Evolutionary conservation across 2,329 filamentous ascomycete species (phyloP).

Genomic region (Colletotrichum brevisporum): DNA sequence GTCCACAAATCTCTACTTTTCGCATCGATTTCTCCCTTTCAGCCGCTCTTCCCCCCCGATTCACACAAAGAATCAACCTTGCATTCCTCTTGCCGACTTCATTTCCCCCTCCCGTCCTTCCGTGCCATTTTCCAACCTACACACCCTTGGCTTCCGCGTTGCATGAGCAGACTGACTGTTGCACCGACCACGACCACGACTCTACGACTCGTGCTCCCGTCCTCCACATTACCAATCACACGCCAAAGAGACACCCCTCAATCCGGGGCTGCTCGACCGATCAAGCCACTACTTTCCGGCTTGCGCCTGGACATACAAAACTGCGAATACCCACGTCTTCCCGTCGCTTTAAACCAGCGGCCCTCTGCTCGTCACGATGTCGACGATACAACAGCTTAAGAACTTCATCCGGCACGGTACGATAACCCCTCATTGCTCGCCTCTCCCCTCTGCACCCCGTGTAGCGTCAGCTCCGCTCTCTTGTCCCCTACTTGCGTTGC

Average conservation of each 20-base stretch:
- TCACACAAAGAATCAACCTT: slow-evolving; percentile 33
- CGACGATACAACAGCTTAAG: slow-evolving; percentile 93
- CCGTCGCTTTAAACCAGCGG: slow-evolving; percentile 19
- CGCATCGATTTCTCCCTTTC: slow-evolving; percentile 34
- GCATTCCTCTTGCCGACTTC: slow-evolving; percentile 12
- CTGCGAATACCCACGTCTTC: slow-evolving; percentile 19
- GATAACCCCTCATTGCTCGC: slow-evolving; percentile 43
- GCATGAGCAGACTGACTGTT: slow-evolving; percentile 16
- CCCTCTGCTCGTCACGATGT: slow-evolving; percentile 59
- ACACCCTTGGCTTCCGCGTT: not conserved
- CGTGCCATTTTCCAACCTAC: slow-evolving; percentile 13
- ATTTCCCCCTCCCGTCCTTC: not conserved
- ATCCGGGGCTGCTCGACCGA: slow-evolving; percentile 22
- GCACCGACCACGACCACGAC: slow-evolving; percentile 13
- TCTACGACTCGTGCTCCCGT: slow-evolving; percentile 28
- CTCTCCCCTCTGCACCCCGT: not conserved
- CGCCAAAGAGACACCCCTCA: slow-evolving; percentile 17
- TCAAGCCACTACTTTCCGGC: slow-evolving; percentile 20
- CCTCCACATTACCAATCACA: slow-evolving; percentile 36
- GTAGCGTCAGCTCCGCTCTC: not conserved
- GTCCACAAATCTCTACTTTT: slow-evolving; percentile 36
- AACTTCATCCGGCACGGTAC: slow-evolving; percentile 95
- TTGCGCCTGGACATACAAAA: not conserved
- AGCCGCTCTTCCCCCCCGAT: slow-evolving; percentile 17
- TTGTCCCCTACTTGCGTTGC: not conserved